Percentiles rank a stretch among this genome's conserved stretches.
phyloP scores from a whole-genome alignment of 148 eudicot genomes.

The Fagopyrum homotropicum region DNA sequence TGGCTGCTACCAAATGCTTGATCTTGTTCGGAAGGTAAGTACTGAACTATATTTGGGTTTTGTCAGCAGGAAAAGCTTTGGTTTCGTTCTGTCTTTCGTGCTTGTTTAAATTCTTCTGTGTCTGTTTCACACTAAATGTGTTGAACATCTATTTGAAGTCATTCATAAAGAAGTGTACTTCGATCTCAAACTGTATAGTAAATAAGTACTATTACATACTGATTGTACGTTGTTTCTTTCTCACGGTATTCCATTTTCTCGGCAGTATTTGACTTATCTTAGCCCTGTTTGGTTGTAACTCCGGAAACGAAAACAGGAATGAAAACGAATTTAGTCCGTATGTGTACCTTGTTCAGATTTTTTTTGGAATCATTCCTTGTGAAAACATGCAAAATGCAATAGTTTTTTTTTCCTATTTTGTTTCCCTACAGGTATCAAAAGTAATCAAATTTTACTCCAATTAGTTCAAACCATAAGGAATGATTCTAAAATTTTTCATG shows the following conservation, averaged over 20 bases:
- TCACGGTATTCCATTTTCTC: neutral
- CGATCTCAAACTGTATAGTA: neutral
- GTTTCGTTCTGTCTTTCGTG: slow-evolving; percentile 1
- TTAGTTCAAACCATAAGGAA: too few species aligned
- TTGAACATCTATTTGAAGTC: neutral
- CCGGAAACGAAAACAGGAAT: too few species aligned
- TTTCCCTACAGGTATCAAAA: too few species aligned
- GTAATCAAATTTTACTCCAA: too few species aligned
- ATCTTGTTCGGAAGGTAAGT: slow-evolving; percentile 62
- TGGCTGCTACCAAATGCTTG: slow-evolving; percentile 86
- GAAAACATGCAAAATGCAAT: too few species aligned
- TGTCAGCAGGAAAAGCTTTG: neutral
- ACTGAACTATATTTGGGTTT: neutral
- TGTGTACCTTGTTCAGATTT: too few species aligned
- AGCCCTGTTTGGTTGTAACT: too few species aligned
- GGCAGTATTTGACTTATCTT: neutral
- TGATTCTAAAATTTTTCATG: too few species aligned
- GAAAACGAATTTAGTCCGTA: too few species aligned
- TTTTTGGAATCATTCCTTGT: too few species aligned
- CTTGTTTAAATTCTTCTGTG: neutral
- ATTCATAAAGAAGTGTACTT: neutral
- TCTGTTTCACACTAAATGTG: neutral
- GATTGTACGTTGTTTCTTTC: neutral
- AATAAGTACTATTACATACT: neutral
- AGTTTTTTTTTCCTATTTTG: too few species aligned